Evolutionary conservation across 1,284 basidiomycete genomes (phyloP).

Genomic region (Apiotrichum siamense): DNA sequence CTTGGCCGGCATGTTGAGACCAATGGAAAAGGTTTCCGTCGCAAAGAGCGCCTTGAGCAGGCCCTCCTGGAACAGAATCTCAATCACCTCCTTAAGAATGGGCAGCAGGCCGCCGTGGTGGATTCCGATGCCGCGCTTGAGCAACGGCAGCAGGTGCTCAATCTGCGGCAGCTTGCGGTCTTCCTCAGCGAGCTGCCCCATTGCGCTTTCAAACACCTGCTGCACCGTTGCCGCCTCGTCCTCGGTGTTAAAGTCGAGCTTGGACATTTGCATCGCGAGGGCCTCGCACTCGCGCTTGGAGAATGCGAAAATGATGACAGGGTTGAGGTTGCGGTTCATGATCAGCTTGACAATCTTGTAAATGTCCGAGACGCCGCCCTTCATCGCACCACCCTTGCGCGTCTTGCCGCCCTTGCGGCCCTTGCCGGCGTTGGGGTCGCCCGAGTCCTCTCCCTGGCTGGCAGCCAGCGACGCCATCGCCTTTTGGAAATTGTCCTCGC

Average conservation of each 20-base stretch:
- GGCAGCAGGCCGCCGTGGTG: slow-evolving; percentile 97
- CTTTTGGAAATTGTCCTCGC: slow-evolving; percentile 96
- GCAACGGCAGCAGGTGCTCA: slow-evolving; percentile 80
- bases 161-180: slow-evolving; percentile 93
- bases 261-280: slow-evolving; percentile 83
- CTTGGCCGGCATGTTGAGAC: slow-evolving; percentile 99
- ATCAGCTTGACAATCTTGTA: slow-evolving; percentile 99
- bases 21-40: slow-evolving; percentile 99
- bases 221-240: slow-evolving; percentile 86
- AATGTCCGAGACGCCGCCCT: slow-evolving; percentile 73
- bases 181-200: slow-evolving; percentile 78
- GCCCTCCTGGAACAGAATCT: slow-evolving; percentile 99
- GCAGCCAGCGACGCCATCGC: slow-evolving; percentile 93
- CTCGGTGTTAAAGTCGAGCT: slow-evolving; percentile 91
- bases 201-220: slow-evolving; percentile 91
- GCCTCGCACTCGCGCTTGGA: slow-evolving; percentile 97
- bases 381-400: slow-evolving; percentile 83
- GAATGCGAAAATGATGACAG: slow-evolving; percentile 98
- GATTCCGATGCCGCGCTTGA: slow-evolving; percentile 94
- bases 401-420: slow-evolving; percentile 77
- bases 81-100: slow-evolving; percentile 97
- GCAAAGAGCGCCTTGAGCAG: slow-evolving; percentile 98
- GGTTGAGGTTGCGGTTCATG: slow-evolving; percentile 96
- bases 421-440: slow-evolving; percentile 70
- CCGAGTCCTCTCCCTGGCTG: slow-evolving; percentile 84